Evolutionary conservation across 2,329 filamentous ascomycete genomes (phyloP).

Genomic region (Exophiala dermatitidis): DNA sequence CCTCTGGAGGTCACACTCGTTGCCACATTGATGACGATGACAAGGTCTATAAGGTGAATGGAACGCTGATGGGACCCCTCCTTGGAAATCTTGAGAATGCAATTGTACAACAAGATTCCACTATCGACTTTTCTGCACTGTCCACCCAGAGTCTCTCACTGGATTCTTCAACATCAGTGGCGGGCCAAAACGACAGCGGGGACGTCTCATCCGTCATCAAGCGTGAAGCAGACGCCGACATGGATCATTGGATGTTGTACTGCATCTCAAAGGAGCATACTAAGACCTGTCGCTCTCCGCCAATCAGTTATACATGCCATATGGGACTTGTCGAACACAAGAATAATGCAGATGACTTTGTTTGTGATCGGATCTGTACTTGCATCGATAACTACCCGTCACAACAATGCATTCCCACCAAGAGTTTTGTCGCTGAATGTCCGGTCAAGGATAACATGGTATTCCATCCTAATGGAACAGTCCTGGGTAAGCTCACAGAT

Average conservation of each 20-base stretch:
- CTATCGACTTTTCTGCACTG: neutral
- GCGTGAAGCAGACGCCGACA: neutral
- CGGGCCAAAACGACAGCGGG: too few species aligned
- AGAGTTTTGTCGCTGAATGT: neutral
- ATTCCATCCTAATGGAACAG: neutral
- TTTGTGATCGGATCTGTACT: neutral
- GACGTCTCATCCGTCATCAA: neutral
- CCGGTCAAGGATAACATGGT: neutral
- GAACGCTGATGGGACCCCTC: neutral
- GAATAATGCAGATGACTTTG: neutral
- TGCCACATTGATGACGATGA: neutral
- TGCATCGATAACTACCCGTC: neutral
- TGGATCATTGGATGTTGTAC: neutral
- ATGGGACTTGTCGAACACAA: neutral
- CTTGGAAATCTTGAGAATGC: neutral
- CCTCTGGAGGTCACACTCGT: neutral
- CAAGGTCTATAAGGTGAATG: neutral
- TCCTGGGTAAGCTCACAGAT: slow-evolving; percentile 2
- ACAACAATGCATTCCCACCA: neutral
- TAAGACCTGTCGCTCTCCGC: neutral
- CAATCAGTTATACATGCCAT: neutral
- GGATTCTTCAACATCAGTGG: too few species aligned
- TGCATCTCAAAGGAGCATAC: neutral
- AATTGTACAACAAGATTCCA: neutral
- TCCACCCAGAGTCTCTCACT: too few species aligned